These are phyloP conservation scores for Botrytis hyacinthi DNA, from an alignment of 2,329 filamentous ascomycete genomes.

Conservation along the genomic window DNA sequence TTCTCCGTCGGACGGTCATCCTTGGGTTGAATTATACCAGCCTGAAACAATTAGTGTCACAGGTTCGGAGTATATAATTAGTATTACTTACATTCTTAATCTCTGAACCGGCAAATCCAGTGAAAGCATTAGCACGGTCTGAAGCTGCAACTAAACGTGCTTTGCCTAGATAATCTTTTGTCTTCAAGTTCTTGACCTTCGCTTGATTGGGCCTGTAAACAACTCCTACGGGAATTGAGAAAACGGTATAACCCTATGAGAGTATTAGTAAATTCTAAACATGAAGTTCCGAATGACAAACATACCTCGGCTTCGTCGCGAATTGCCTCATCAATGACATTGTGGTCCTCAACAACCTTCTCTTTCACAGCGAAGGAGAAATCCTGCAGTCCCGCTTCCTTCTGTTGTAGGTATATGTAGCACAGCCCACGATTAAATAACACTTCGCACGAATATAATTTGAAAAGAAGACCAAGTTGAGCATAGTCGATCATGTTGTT, in stretches of 20 bases:
- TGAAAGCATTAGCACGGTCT: slow-evolving; percentile 76
- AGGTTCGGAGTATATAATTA: slow-evolving; percentile 17
- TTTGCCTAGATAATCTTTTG: slow-evolving; percentile 96
- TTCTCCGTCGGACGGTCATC: slow-evolving; percentile 82
- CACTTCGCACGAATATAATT: slow-evolving; percentile 95
- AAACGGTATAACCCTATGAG: slow-evolving; percentile 87
- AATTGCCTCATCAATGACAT: slow-evolving; percentile 97
- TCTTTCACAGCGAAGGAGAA: slow-evolving; percentile 88
- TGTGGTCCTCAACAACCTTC: slow-evolving; percentile 93
- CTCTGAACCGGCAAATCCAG: slow-evolving; percentile 76
- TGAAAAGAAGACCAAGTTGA: slow-evolving; percentile 91
- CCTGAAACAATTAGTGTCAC: slow-evolving; percentile 40
- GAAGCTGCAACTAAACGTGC: slow-evolving; percentile 89
- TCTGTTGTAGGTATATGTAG: slow-evolving; percentile 94
- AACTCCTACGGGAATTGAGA: slow-evolving; percentile 94
- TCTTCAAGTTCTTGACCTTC: slow-evolving; percentile 97
- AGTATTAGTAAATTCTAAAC: slow-evolving; percentile 25
- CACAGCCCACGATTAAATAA: slow-evolving; percentile 96
- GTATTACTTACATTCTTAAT: slow-evolving; percentile 63
- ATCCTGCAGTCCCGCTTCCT: slow-evolving; percentile 87
- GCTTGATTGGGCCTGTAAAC: slow-evolving; percentile 95
- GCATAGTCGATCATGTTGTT: slow-evolving; percentile 99
- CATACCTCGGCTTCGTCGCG: slow-evolving; percentile 84
- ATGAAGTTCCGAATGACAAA: background rate
- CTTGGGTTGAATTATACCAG: slow-evolving; percentile 54